Percentiles rank a stretch among this genome's conserved stretches.
phyloP scores from a whole-genome alignment of 23 red algal genomes.

The Gracilaria vermiculophylla region DNA sequence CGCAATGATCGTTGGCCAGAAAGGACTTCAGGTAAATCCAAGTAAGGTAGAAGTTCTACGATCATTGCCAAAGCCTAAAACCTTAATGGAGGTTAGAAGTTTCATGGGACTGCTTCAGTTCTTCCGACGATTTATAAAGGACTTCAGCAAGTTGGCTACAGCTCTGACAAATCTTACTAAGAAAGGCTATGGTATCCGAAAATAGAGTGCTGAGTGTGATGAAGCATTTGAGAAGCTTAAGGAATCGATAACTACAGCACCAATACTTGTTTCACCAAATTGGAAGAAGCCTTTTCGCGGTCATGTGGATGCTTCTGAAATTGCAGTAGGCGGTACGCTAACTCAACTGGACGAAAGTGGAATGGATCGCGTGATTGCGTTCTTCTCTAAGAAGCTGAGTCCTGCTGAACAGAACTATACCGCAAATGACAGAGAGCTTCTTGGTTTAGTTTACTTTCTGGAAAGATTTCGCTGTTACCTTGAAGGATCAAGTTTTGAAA shows the following conservation, averaged over 20 bases:
- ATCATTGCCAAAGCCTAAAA: background rate
- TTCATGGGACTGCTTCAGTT: slow-evolving; percentile 27
- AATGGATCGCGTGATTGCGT: background rate
- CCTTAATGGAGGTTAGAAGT: slow-evolving; percentile 8
- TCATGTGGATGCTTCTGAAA: slow-evolving; percentile 24
- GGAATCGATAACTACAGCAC: background rate
- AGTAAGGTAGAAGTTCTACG: background rate
- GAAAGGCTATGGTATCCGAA: background rate
- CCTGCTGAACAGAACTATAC: slow-evolving; percentile 24
- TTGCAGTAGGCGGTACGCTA: background rate
- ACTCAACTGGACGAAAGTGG: background rate
- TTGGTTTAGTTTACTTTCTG: slow-evolving; percentile 4
- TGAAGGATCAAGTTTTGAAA: slow-evolving; percentile 16
- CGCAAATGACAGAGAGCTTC: slow-evolving; percentile 21
- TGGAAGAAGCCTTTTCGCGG: slow-evolving; percentile 5
- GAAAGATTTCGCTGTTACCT: slow-evolving; percentile 16
- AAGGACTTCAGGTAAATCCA: slow-evolving; percentile 4
- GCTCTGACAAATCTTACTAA: slow-evolving; percentile 28
- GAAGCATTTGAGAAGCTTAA: slow-evolving; percentile 4
- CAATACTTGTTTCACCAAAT: slow-evolving; percentile 4
- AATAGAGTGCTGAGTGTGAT: background rate
- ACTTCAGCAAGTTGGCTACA: background rate
- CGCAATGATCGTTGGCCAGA: background rate
- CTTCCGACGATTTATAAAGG: slow-evolving; percentile 13
- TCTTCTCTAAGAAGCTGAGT: background rate